Conservation (phyloP, 106 monocot genomes). For the Gastrodia elata region DNA sequence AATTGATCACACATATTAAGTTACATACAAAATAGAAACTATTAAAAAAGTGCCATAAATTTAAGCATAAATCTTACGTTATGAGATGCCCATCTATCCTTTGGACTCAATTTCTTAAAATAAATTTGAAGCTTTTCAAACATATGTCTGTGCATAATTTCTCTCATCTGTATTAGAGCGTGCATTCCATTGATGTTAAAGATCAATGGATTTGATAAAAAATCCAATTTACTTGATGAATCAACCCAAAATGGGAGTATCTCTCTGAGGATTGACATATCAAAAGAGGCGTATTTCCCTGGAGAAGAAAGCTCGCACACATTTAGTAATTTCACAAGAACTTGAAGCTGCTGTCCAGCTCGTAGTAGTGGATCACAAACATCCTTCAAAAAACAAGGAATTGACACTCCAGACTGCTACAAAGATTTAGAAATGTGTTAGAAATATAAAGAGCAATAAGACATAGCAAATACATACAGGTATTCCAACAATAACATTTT, state of each 20-base stretch:
- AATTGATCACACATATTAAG: neutral
- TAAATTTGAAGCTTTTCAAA: constrained; percentile 41
- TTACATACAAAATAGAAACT: neutral
- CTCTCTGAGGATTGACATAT: constrained; percentile 38
- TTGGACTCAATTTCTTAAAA: constrained; percentile 30
- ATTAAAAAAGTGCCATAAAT: neutral
- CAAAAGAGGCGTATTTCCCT: constrained; percentile 12
- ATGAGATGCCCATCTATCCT: constrained; percentile 22
- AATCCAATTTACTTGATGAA: constrained; percentile 18
- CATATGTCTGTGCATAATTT: constrained; percentile 37
- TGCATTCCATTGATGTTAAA: constrained; percentile 41
- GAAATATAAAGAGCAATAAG: neutral
- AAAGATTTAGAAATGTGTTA: neutral
- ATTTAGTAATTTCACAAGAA: constrained; percentile 66
- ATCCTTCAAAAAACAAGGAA: constrained; percentile 82
- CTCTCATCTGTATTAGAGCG: constrained; percentile 42
- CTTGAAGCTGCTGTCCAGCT: constrained; percentile 81
- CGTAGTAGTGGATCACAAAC: constrained; percentile 47
- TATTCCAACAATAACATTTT: neutral
- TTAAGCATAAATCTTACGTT: constrained; percentile 15
- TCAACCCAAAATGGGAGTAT: constrained; percentile 63
- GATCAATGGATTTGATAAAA: constrained; percentile 31
- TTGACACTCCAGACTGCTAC: constrained; percentile 30
- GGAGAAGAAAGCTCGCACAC: constrained; percentile 26
- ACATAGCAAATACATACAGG: neutral